Evolutionary conservation across 345 rosid species (phyloP).

Genomic region (Leavenworthia alabamica): DNA sequence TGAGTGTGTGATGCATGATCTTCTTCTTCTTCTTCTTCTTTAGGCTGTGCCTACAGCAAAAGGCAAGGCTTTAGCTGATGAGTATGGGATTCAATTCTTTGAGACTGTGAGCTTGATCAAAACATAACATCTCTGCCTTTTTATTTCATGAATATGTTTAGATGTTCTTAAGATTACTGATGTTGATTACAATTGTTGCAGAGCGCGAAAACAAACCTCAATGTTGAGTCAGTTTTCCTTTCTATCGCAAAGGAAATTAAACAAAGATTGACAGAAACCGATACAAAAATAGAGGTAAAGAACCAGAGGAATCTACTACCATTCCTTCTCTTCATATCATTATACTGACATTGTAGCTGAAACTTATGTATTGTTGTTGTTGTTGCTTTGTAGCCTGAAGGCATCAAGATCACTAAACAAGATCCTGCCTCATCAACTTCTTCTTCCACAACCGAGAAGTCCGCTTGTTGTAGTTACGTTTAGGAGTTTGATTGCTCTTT

Average conservation of each 20-base stretch:
- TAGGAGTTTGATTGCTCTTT: conserved; percentile 25
- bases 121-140: background rate
- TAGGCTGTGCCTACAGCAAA: too few relatives aligned
- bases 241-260: conserved; percentile 54
- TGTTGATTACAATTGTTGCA: conserved; percentile 28
- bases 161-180: background rate
- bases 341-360: background rate
- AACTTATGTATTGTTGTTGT: background rate
- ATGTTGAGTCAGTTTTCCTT: conserved; percentile 55
- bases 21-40: too few relatives aligned
- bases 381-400: conserved; percentile 43
- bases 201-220: conserved; percentile 55
- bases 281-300: conserved; percentile 30
- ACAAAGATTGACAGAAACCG: conserved; percentile 45
- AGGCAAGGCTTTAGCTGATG: too few relatives aligned
- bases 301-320: background rate
- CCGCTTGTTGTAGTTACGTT: conserved; percentile 56
- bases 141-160: background rate
- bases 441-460: conserved; percentile 48
- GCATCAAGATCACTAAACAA: conserved; percentile 59
- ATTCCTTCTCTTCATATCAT: background rate
- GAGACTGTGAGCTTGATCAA: conserved; percentile 31
- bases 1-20: too few relatives aligned
- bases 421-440: conserved; percentile 39
- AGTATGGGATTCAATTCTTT: too few relatives aligned